Base-by-base conservation (phyloP, 768 basidiomycete species). In the Rhodotorula kratochvilovae region DNA sequence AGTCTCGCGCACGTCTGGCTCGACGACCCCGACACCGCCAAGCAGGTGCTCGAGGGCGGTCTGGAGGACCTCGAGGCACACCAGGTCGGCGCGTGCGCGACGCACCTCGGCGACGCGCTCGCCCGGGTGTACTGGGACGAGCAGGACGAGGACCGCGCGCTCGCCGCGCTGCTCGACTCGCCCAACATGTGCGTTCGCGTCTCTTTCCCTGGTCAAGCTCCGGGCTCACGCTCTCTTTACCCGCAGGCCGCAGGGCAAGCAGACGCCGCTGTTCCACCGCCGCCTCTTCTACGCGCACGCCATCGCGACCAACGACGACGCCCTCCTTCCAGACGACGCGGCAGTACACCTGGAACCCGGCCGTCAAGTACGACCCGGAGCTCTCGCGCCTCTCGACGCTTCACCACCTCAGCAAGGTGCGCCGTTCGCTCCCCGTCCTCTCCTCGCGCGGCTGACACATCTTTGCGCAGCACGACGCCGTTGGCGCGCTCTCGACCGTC, bases 1-100 rank as follows among this genome's bases (percentile, higher is more conserved):
- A 94, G 89, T 1, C 78, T 96, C 53, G 88, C 88, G 0, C 83
- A 85, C 70, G 89, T 89, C 80, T 87, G 86, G 80, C 78, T 85
- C 25, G 86, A 85, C 0, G 83, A 90, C 68, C 76, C 88, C 29
- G 85, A 87, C 39, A 82, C 81, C 21, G 90, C 91, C 1, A 78
- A 94, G 70, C 82, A 82, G 29, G 79, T 82, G 48, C 87, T 96
- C 76, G 90, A 95, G 79, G 80, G 81, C 8, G 89, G 89, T 7
- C 78, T 90, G 69, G 84, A 83, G 46, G 83, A 83, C 56, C 72
- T 80, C n/a, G 76, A 78, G 15, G 46, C 43, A 13, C 19, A 57
- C n/a, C 12, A 16, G 46, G 19, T 51, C 33, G 42, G 57, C 31
- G 13, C 57, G 27, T 50, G 59, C 43, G 54, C 61, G 25, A 54